A percentile compares a stretch with the other conserved stretches of the same genome.
phyloP scores from a whole-genome alignment of 2,329 filamentous ascomycete genomes.

The Verticillium dahliae region DNA sequence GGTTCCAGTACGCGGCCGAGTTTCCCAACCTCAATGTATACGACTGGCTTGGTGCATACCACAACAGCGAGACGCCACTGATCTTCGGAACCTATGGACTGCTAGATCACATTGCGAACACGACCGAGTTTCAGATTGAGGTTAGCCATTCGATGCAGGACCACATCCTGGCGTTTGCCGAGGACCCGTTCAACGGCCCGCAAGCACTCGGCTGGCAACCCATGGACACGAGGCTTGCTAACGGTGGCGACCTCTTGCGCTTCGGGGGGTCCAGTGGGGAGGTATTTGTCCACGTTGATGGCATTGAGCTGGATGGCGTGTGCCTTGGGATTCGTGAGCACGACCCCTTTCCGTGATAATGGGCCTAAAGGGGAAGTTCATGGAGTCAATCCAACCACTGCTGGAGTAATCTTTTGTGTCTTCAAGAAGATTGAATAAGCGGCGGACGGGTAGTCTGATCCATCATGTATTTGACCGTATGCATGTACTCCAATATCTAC shows the following conservation, averaged over 20 bases:
- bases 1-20: constrained; percentile 31
- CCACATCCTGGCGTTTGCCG: constrained; percentile 17
- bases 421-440: too few relatives aligned
- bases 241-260: constrained; percentile 8
- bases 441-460: too few relatives aligned
- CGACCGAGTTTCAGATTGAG: constrained; percentile 16
- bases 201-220: constrained; percentile 14
- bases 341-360: constrained; percentile 6
- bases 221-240: constrained; percentile 11
- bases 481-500: too few relatives aligned
- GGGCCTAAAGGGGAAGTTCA: too few relatives aligned
- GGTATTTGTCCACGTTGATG: constrained; percentile 8
- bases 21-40: constrained; percentile 31
- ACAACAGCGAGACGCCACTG: constrained; percentile 28
- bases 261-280: constrained; percentile 13
- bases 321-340: constrained; percentile 8
- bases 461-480: too few relatives aligned
- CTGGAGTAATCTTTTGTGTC: too few relatives aligned
- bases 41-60: constrained; percentile 34
- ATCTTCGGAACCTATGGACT: constrained; percentile 28
- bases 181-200: constrained; percentile 17
- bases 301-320: constrained; percentile 10
- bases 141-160: constrained; percentile 19
- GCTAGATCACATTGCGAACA: constrained; percentile 14
- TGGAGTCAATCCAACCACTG: too few relatives aligned